Evolutionary conservation across 148 eudicot genomes (phyloP), one percentile per base, ranked within the genome.

Genomic region (Drosera capensis): DNA sequence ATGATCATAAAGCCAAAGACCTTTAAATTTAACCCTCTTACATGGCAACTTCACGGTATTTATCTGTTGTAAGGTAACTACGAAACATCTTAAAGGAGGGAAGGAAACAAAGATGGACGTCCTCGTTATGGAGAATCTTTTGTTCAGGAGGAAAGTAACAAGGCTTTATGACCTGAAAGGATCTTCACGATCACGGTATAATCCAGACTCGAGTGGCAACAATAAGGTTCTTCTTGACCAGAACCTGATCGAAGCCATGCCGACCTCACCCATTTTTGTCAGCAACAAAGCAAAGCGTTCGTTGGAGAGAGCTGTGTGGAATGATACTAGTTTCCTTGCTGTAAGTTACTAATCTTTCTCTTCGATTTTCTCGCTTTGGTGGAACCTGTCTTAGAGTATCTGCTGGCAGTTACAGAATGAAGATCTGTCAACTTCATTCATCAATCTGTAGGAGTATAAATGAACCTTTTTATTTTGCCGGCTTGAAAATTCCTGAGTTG

Each of bases 251-350:
- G 96, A 87, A 77, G 76, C 94, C 20, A 87, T 87, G 96, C 96
- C 96, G 48, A 87, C 96, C 29, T 79, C 82, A 46, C 96, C 96
- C 0, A 74, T 87, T 44, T 87, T 87, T 62, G 96, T 87, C 20
- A 88, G 94, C 46, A 82, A 82, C 73, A 82, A 79, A 67, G 96
- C 96, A 17, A 82, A 87, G 59, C 73, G 94, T 42, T 48, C 77
- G 46, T 58, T 87, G 62, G 96, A 82, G 68, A 72, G 96, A 51
- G 96, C 94, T 23, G 90, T 87, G 22, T 87, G 96, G 96, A 87
- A 87, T 39, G 96, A 87, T 53, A 82, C 96, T 59, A 66, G 90
- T 52, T 87, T 87, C 46, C 94, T 87, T 41, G 94, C 96, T 1
- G 96, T 87, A 81, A 74, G 95, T 72, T 54, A 40, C 24, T 56